Percentiles rank a stretch among this genome's conserved stretches.
Evolutionary conservation across 2,329 filamentous ascomycete genomes (phyloP).

Genomic region (Colletotrichum australisinense): DNA sequence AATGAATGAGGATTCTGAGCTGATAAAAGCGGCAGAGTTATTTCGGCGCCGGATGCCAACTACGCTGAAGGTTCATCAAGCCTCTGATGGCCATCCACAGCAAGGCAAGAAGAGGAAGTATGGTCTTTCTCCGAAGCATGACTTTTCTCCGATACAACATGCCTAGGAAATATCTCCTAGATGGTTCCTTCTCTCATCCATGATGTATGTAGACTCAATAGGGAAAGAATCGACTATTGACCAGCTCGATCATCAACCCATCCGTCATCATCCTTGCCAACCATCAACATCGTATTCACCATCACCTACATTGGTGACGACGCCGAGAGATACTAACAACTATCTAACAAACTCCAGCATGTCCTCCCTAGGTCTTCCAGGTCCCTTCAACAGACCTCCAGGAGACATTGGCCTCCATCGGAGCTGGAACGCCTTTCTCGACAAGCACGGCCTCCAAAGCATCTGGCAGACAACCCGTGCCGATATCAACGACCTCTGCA

Average conservation of each 20-base stretch:
- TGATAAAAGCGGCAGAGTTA: background rate
- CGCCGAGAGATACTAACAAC: background rate
- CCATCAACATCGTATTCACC: background rate
- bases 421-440: slow-evolving; percentile 3
- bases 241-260: background rate
- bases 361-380: slow-evolving; percentile 7
- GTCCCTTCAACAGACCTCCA: background rate
- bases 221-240: background rate
- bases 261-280: background rate
- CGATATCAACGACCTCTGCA: background rate
- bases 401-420: background rate
- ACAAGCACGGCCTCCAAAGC: background rate
- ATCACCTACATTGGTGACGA: background rate
- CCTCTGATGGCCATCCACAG: background rate
- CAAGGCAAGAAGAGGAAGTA: background rate
- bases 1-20: background rate
- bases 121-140: background rate
- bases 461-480: background rate
- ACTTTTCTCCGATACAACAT: background rate
- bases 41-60: background rate
- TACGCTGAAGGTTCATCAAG: background rate
- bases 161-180: background rate
- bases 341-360: background rate
- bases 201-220: background rate
- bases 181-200: background rate